Percentiles rank a stretch among this genome's conserved stretches.
phyloP scores from a whole-genome alignment of 768 basidiomycete species.

The Lactarius trivialis region DNA sequence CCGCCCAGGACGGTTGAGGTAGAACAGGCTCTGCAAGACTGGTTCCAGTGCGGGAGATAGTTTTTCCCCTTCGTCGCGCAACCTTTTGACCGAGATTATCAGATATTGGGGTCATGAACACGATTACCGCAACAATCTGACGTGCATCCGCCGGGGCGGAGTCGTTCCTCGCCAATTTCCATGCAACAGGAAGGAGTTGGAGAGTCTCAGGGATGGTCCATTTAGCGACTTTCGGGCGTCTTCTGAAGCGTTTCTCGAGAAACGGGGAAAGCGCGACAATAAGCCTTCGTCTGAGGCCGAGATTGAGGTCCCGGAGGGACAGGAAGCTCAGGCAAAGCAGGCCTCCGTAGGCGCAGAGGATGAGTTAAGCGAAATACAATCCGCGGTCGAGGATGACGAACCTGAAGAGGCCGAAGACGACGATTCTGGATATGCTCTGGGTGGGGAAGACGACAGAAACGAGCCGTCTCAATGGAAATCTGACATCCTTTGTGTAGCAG shows the following conservation, averaged over 20 bases:
- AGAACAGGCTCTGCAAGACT: conserved; percentile 15
- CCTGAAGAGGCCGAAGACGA: conserved; percentile 8
- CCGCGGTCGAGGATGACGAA: conserved; percentile 1
- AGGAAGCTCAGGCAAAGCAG: background rate
- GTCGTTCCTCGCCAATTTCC: conserved; percentile 25
- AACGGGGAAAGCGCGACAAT: background rate
- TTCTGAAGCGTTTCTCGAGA: background rate
- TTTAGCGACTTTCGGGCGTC: conserved; percentile 13
- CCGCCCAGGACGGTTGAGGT: conserved; percentile 8
- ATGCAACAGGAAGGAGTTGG: conserved; percentile 3
- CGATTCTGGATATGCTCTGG: background rate
- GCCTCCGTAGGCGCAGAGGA: background rate
- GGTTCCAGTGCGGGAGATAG: conserved; percentile 2
- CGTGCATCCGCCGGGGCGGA: conserved; percentile 40
- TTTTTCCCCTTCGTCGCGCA: background rate
- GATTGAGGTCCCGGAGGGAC: background rate
- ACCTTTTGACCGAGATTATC: conserved; percentile 1
- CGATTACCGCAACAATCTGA: conserved; percentile 28
- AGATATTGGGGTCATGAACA: conserved; percentile 45
- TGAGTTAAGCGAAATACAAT: background rate
- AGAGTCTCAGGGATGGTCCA: conserved; percentile 10
- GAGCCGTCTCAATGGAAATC: conserved; percentile 14
- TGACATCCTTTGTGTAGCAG: conserved; percentile 29
- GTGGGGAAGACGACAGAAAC: background rate
- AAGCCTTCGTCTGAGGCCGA: background rate